Evolutionary conservation across 768 basidiomycete species (phyloP).

Genomic region (Suillus bovinus): DNA sequence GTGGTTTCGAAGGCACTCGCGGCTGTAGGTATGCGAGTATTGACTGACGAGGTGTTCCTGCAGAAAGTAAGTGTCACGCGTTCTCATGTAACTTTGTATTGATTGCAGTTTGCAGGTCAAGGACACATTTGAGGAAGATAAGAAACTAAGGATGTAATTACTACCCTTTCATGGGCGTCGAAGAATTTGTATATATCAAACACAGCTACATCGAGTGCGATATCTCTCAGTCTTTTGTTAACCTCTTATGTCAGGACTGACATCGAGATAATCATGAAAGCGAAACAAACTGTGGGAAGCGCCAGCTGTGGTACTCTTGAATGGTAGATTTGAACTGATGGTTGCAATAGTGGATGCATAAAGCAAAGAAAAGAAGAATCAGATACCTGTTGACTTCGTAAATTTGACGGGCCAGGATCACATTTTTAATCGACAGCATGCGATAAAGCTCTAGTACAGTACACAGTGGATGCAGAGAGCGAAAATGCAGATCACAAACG

Average conservation of each 20-base stretch:
- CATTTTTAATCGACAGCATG: background rate
- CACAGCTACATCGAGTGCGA: background rate
- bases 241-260: background rate
- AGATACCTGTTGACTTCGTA: background rate
- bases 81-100: background rate
- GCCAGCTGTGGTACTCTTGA: background rate
- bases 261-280: background rate
- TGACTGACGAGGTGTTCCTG: slow-evolving; percentile 63
- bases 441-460: background rate
- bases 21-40: slow-evolving; percentile 57
- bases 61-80: slow-evolving; percentile 40
- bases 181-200: background rate
- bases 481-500: background rate
- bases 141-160: slow-evolving; percentile 12
- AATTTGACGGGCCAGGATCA: background rate
- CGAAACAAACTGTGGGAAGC: background rate
- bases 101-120: slow-evolving; percentile 34
- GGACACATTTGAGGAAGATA: slow-evolving; percentile 46
- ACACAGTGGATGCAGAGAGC: background rate
- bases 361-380: background rate
- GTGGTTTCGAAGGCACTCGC: slow-evolving; percentile 67
- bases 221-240: background rate
- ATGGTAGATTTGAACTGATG: background rate
- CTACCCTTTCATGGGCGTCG: background rate
- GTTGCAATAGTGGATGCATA: background rate